Percentiles rank a stretch among this genome's conserved stretches.
phyloP scores from a whole-genome alignment of 805 yeast genomes.

The Jamesozyma spencerorum region DNA sequence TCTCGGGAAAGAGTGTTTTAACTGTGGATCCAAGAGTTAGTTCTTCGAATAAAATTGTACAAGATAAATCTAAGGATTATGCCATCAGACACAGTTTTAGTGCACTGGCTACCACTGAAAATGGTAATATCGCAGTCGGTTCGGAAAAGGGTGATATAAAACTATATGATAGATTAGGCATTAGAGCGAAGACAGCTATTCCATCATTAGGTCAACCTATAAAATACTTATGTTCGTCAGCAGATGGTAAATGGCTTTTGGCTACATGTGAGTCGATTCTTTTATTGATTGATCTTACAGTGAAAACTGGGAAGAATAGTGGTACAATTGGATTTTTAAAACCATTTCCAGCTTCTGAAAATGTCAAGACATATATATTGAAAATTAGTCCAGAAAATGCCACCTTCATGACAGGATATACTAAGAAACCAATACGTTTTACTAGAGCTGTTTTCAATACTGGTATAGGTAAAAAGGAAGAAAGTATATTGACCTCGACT shows the following conservation, averaged over 20 bases:
- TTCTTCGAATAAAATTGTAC: conserved; percentile 48
- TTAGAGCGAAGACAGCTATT: conserved; percentile 64
- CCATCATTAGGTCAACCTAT: conserved; percentile 80
- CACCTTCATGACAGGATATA: conserved; percentile 46
- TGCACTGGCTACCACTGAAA: conserved; percentile 59
- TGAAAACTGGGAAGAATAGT: conserved; percentile 50
- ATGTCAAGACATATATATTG: conserved; percentile 62
- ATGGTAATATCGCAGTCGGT: conserved; percentile 70
- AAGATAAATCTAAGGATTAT: conserved; percentile 44
- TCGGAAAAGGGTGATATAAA: conserved; percentile 67
- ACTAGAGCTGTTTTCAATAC: conserved; percentile 72
- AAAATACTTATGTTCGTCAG: conserved; percentile 57
- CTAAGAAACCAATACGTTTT: conserved; percentile 44
- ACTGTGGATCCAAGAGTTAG: conserved; percentile 70
- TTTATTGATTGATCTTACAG: conserved; percentile 56
- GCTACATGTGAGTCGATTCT: conserved; percentile 72
- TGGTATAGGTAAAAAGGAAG: conserved; percentile 54
- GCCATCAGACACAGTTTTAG: conserved; percentile 47
- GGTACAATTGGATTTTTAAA: conserved; percentile 56
- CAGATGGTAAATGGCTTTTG: conserved; percentile 73
- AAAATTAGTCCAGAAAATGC: conserved; percentile 64
- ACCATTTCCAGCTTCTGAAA: conserved; percentile 52
- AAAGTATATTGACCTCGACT: conserved; percentile 63
- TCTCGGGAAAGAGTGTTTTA: conserved; percentile 57
- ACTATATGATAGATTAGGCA: conserved; percentile 63